Base-by-base conservation (phyloP, 2,329 filamentous ascomycete species). In the Neonectria coccinea region DNA sequence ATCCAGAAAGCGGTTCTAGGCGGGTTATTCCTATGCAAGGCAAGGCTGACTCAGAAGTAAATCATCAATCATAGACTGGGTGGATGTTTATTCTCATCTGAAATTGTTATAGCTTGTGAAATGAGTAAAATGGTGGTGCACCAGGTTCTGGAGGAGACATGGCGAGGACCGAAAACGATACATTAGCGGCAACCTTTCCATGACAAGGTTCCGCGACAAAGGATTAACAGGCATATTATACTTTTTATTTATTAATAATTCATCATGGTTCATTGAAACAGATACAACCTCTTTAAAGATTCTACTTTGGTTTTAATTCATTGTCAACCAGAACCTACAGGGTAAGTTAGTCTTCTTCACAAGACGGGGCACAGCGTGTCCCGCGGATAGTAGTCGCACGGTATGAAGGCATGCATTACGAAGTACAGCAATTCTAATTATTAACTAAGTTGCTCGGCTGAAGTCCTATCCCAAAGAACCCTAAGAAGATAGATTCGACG, bases 1-100 rank as follows among this genome's bases (percentile, higher is more conserved):
- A 20, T 57, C 65, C 20, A 57, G 54, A 45, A 66, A 60, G 27
- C 51, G 56, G 12, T 62, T 66, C 45, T 65, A 25, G 25, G 5
- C 4, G 14, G 18, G 10, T 25, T 14, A 41, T 12, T 4, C 25
- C 25, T 25, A 25, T 22, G 12, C 5, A 47, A 27, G 22, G 11
- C 14, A 6, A 25, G 22, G 12, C n/a, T 9, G 16, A 4, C 5
- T 39, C 41, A 20, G 5, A 44, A 12, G 39, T 18, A 18, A 42
- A 42, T 42, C 16, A n/a, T 44, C 8, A 44, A 20, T 16, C 5
- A 6, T 36, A 36, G 5, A 16, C 11, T 11, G 36, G 16, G 16
- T 14, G 12, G 33, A 36, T 36, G 12, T 36, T 36, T 36, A 14
- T 16, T 36, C 11, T 33, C 1, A 6, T 36, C 12, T 11, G 2